Evolutionary conservation across 306 rosid species (phyloP).

Genomic region (Citrullus amarus): DNA sequence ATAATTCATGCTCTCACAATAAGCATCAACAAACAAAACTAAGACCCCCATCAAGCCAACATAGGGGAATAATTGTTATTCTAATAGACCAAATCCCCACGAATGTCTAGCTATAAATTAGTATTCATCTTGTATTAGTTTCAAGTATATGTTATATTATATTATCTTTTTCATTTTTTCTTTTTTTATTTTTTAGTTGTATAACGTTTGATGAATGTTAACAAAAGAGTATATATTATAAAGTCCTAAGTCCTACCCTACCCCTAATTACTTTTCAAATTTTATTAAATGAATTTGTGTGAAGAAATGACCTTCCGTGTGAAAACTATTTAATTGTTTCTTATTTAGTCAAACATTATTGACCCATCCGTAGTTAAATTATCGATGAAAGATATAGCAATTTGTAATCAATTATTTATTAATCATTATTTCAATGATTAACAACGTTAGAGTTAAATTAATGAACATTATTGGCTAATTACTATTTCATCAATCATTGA

Average conservation of each 20-base stretch:
- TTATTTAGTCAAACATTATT: not conserved
- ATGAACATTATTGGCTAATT: no score
- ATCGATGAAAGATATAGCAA: not conserved
- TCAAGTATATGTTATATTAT: no score
- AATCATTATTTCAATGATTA: not conserved
- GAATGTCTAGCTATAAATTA: no score
- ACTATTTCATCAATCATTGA: not conserved
- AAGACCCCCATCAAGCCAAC: no score
- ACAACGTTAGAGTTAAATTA: not conserved
- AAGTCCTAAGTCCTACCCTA: not conserved
- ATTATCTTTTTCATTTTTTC: no score
- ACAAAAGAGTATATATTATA: not conserved
- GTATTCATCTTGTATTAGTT: no score
- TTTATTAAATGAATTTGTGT: not conserved
- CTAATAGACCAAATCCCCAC: no score
- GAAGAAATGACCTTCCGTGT: not conserved
- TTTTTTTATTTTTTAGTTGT: no score
- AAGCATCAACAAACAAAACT: no score
- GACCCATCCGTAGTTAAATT: not conserved
- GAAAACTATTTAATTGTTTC: not conserved
- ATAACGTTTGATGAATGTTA: no score
- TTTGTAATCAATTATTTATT: not conserved
- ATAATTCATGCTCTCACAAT: no score
- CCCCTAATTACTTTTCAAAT: not conserved
- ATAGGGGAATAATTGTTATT: no score